phyloP scores from a whole-genome alignment of 495 filamentous ascomycete genomes.

The Hypoxylon subgilvum region DNA sequence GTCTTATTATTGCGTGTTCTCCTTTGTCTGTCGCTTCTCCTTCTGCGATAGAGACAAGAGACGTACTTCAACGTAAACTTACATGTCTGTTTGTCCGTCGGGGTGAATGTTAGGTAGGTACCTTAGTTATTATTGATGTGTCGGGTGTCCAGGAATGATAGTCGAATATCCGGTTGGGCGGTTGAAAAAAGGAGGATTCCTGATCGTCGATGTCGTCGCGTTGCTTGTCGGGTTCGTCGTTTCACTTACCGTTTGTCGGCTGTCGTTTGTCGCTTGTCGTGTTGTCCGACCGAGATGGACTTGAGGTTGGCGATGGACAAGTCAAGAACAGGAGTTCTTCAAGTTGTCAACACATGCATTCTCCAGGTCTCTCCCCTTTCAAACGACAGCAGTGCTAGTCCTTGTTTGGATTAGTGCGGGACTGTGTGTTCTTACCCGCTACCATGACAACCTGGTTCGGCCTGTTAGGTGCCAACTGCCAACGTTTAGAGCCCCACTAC shows the following conservation, averaged over 20 bases:
- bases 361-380: slow-evolving; percentile 38
- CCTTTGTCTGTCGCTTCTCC: slow-evolving; percentile 27
- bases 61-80: slow-evolving; percentile 9
- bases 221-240: slow-evolving; percentile 25
- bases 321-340: slow-evolving; percentile 20
- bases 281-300: slow-evolving; percentile 29
- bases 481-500: slow-evolving; percentile 9
- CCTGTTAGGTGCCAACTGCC: slow-evolving; percentile 2
- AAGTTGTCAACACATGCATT: slow-evolving; percentile 40
- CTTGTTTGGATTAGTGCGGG: slow-evolving; percentile 24
- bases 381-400: slow-evolving; percentile 19
- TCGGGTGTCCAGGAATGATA: background rate
- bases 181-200: slow-evolving; percentile 7
- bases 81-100: slow-evolving; percentile 27
- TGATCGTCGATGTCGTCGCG: slow-evolving; percentile 13
- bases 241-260: slow-evolving; percentile 31
- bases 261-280: slow-evolving; percentile 8
- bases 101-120: too few species aligned
- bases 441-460: slow-evolving; percentile 42
- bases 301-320: slow-evolving; percentile 27
- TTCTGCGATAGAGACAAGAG: slow-evolving; percentile 1
- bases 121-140: background rate
- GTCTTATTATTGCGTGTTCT: too few species aligned
- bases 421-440: slow-evolving; percentile 40
- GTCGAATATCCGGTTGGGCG: slow-evolving; percentile 20